Conservation (phyloP, 306 rosid genomes). For the Mimosa pudica region DNA sequence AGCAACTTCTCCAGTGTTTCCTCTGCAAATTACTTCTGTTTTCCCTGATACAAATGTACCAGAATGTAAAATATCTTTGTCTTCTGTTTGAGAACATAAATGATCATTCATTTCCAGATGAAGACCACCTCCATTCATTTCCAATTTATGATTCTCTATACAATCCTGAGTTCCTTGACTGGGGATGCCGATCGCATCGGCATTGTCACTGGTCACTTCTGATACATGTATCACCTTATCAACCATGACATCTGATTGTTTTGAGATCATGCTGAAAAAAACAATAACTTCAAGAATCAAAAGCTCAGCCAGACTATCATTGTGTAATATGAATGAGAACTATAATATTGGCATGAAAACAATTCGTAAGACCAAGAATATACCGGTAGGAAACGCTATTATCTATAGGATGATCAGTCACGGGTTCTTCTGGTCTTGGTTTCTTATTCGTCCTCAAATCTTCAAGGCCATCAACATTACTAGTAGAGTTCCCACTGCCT, state of each 20-base stretch:
- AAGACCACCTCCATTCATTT: constrained; percentile 26
- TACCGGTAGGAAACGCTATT: constrained; percentile 52
- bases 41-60: constrained; percentile 41
- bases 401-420: constrained; percentile 37
- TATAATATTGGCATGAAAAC: constrained; percentile 23
- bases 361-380: not conserved
- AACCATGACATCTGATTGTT: constrained; percentile 47
- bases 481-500: constrained; percentile 45
- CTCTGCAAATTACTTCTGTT: constrained; percentile 38
- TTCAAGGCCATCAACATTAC: constrained; percentile 37
- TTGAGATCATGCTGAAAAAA: constrained; percentile 58
- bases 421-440: constrained; percentile 53
- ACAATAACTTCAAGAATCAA: constrained; percentile 3
- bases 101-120: constrained; percentile 35
- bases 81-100: constrained; percentile 42
- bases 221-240: constrained; percentile 68
- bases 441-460: constrained; percentile 59
- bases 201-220: constrained; percentile 61
- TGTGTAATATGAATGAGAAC: constrained; percentile 25
- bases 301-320: constrained; percentile 9
- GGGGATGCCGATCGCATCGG: constrained; percentile 35
- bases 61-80: constrained; percentile 40
- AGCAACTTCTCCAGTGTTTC: constrained; percentile 41
- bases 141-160: constrained; percentile 34
- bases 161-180: constrained; percentile 33